Conservation (phyloP, 2,329 filamentous ascomycete species). For the Pseudopithomyces maydicus region DNA sequence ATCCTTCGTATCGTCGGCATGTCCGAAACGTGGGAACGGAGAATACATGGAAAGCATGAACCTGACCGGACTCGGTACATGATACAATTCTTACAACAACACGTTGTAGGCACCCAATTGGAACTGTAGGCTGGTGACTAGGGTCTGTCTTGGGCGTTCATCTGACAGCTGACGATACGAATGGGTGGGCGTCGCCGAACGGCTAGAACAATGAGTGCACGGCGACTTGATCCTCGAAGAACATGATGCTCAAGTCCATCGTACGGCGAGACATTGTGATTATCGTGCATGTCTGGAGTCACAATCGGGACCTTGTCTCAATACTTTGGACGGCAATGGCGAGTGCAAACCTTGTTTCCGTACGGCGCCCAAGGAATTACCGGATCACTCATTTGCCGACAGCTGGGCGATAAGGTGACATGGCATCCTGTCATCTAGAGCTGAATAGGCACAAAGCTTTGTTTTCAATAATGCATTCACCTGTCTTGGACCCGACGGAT, state of each 20-base stretch:
- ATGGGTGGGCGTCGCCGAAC: not conserved
- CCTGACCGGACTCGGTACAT: no score
- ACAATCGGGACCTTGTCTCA: not conserved
- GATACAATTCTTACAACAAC: no score
- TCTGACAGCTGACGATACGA: conserved; percentile 1
- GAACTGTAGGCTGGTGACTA: not conserved
- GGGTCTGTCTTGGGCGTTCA: not conserved
- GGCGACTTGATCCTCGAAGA: not conserved
- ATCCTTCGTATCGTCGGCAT: not conserved
- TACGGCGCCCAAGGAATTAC: not conserved
- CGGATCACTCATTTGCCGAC: not conserved
- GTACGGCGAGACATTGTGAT: not conserved
- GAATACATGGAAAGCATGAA: not conserved
- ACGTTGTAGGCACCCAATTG: not conserved
- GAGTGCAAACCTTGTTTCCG: not conserved
- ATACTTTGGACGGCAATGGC: not conserved
- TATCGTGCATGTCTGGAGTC: not conserved
- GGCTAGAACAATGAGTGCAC: not conserved
- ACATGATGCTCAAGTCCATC: not conserved
- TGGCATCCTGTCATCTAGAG: not conserved
- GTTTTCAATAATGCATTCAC: not conserved
- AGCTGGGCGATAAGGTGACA: not conserved
- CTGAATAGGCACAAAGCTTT: not conserved
- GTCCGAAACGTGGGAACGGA: not conserved
- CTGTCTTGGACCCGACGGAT: not conserved